These are phyloP conservation scores for Mrakia gelida DNA, from an alignment of 768 basidiomycete genomes.

Conservation along the genomic window DNA sequence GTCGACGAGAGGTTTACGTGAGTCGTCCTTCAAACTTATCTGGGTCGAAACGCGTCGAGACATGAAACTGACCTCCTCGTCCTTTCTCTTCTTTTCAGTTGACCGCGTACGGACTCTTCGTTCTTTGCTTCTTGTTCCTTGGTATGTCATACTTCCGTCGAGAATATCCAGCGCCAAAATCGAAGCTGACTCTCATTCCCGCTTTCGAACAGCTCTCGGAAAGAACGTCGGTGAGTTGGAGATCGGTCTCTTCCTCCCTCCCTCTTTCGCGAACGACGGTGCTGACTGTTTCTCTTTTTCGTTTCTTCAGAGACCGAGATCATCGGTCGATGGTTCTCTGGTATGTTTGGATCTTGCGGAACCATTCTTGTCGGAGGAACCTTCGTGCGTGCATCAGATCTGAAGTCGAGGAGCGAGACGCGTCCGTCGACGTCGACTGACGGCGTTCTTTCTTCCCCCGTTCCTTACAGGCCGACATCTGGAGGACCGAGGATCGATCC, in stretches of 20 bases:
- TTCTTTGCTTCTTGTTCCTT: conserved; percentile 36
- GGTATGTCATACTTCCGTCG: not conserved
- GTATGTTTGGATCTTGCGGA: conserved; percentile 35
- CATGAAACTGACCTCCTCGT: too few relatives aligned
- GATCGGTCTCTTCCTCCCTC: too few relatives aligned
- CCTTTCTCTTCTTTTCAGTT: not conserved
- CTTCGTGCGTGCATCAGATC: not conserved
- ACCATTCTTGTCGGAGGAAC: conserved; percentile 38
- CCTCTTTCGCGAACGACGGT: too few relatives aligned
- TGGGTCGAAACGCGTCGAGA: too few relatives aligned
- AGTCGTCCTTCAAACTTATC: too few relatives aligned
- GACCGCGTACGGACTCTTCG: conserved; percentile 33
- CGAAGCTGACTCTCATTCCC: not conserved
- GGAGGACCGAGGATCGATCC: conserved; percentile 34
- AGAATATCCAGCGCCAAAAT: not conserved
- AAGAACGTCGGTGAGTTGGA: conserved; percentile 15
- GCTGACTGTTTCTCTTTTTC: too few relatives aligned
- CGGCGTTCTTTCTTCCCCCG: too few relatives aligned
- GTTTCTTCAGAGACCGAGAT: conserved; percentile 17
- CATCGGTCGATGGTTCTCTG: conserved; percentile 33
- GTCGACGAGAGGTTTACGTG: conserved; percentile 28
- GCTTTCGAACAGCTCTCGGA: not conserved
- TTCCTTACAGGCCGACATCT: conserved; percentile 27
- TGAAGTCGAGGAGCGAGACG: too few relatives aligned
- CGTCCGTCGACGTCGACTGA: too few relatives aligned